Evolutionary conservation across 768 basidiomycete genomes (phyloP).

Genomic region (Scleroderma bovista): DNA sequence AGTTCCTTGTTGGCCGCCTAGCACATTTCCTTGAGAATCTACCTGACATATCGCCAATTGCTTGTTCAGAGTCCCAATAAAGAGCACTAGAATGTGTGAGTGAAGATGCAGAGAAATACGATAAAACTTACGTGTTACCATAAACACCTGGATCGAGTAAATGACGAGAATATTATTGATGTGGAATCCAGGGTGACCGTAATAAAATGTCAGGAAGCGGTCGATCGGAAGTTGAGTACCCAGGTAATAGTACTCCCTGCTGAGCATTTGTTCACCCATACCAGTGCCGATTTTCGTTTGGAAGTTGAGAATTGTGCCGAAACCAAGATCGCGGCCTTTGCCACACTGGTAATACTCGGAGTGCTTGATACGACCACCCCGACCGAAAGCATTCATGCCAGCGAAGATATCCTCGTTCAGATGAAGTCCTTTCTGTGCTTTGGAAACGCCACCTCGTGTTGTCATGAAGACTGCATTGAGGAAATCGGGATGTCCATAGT

Average conservation of each 20-base stretch:
- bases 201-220: slow-evolving; percentile 99
- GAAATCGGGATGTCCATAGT: slow-evolving; percentile 99
- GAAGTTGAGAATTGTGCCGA: slow-evolving; percentile 99
- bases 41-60: slow-evolving; percentile 83
- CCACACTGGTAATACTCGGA: slow-evolving; percentile 99
- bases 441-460: slow-evolving; percentile 97
- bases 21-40: slow-evolving; percentile 73
- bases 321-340: slow-evolving; percentile 98
- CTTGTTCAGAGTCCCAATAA: slow-evolving; percentile 95
- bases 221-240: slow-evolving; percentile 98
- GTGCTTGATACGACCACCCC: slow-evolving; percentile 98
- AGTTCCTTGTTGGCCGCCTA: slow-evolving; percentile 74
- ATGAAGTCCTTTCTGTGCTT: slow-evolving; percentile 98
- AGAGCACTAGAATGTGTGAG: slow-evolving; percentile 56
- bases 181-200: slow-evolving; percentile 99
- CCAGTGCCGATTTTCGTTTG: slow-evolving; percentile 99
- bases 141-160: slow-evolving; percentile 95
- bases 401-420: slow-evolving; percentile 99
- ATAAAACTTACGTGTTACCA: slow-evolving; percentile 77
- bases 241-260: slow-evolving; percentile 98
- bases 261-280: slow-evolving; percentile 99
- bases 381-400: slow-evolving; percentile 98
- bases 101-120: not conserved
- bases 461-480: slow-evolving; percentile 97
- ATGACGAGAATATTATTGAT: slow-evolving; percentile 99